Conservation (phyloP, 2,329 filamentous ascomycete genomes). For the Periconia sp. region DNA sequence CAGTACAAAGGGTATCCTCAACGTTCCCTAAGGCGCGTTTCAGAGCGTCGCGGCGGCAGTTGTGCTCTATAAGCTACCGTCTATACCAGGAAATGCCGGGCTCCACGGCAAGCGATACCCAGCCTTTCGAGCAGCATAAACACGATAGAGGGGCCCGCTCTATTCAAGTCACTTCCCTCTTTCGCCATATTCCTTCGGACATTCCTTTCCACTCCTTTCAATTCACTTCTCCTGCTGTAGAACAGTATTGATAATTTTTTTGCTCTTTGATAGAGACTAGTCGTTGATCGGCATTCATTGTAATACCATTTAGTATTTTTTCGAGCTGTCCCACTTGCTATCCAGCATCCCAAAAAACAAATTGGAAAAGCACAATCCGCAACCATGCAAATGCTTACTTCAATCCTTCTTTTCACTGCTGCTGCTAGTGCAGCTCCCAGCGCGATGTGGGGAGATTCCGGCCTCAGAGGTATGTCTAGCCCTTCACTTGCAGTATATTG, state of each 20-base stretch:
- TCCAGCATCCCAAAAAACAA: neutral
- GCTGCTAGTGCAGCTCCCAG: conserved; percentile 18
- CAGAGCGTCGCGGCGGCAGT: neutral
- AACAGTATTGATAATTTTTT: conserved; percentile 22
- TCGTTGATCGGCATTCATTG: conserved; percentile 27
- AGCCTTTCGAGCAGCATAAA: neutral
- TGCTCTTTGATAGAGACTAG: conserved; percentile 7
- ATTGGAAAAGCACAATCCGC: neutral
- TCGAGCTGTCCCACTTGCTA: neutral
- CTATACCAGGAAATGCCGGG: neutral
- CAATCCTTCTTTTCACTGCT: conserved; percentile 11
- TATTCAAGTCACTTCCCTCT: neutral
- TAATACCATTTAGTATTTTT: neutral
- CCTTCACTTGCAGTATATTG: too few relatives aligned
- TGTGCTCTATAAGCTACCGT: neutral
- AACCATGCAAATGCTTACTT: conserved; percentile 6
- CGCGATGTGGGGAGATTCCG: neutral
- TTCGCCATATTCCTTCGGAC: conserved; percentile 2
- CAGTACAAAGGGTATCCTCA: neutral
- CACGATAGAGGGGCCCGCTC: neutral
- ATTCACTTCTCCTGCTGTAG: conserved; percentile 19
- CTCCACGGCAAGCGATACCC: neutral
- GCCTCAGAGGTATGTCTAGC: neutral
- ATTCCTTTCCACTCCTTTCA: conserved; percentile 22
- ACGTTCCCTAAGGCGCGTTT: neutral